Base-by-base conservation (phyloP, 2,329 filamentous ascomycete genomes). In the Lecanosticta acicola region DNA sequence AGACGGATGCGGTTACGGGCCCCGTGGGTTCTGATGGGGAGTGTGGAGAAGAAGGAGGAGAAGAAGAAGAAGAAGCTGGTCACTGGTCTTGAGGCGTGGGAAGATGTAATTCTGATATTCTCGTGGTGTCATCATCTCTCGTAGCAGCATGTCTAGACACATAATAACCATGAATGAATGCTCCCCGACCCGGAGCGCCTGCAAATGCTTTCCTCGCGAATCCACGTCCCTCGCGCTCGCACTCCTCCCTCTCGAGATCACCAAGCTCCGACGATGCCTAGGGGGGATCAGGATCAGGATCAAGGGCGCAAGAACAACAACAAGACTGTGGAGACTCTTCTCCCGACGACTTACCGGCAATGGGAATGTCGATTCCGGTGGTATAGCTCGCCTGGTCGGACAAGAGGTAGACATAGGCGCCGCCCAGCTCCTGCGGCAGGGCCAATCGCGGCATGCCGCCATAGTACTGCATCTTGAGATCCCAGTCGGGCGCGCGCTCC, bases 381-480 rank as follows among this genome's bases (percentile, higher is more conserved):
- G 71, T 74, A 49, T 74, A 75, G 45, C 68, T 71, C 9, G 71
- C 70, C 36, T 65, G 62, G 39, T 74, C 72, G 26, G 68, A 71
- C 20, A 74, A 51, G 34, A 74, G 57, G 50, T 74, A 75, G 14
- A 73, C 71, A 53, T 73, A 75, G 0, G 71, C 72, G 35, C 72
- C 72, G 13, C 71, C 71, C 7, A 75, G 59, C 58, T 77, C 74
- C 56, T 74, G 70, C 3, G 74, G 71, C 53, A 76, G 67, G 0
- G 73, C 75, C 41, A 78, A 53, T 14, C 74, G 63, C 3, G 73
- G 72, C 63, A 78, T 74, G 1, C 73, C 75, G 7, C 75, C 73
- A 53, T 77, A 77, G 55, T 77, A 77, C 59, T 74, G 70, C 54
- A 77, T 66, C 62, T 77, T 74, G 49, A 71, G 59, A 39, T 74